These are phyloP conservation scores for Ceratobasidium sp. DNA, from an alignment of 1,284 basidiomycete genomes.

Conservation along the genomic window DNA sequence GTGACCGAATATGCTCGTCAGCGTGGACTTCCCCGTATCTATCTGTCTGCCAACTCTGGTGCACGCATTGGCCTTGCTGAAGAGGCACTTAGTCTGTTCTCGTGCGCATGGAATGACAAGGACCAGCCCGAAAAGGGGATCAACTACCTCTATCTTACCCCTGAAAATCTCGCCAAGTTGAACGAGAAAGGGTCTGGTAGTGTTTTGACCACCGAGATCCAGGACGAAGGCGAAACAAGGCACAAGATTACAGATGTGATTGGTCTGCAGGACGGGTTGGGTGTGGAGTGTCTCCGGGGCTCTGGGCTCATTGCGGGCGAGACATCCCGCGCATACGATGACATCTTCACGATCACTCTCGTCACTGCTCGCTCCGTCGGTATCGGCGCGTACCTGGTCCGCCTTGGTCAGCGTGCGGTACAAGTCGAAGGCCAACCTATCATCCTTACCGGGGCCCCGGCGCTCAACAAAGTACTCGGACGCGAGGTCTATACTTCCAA, in stretches of 20 bases:
- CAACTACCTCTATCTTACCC: constrained; percentile 94
- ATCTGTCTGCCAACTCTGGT: constrained; percentile 98
- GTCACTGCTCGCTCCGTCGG: constrained; percentile 99
- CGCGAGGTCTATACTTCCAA: constrained; percentile 99
- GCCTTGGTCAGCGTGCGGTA: constrained; percentile 96
- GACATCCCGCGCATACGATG: constrained; percentile 97
- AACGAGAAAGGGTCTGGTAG: constrained; percentile 80
- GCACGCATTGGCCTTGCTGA: constrained; percentile 96
- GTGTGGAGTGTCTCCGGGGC: constrained; percentile 95
- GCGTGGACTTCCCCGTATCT: constrained; percentile 90
- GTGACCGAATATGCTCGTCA: constrained; percentile 93
- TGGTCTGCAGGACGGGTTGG: constrained; percentile 95
- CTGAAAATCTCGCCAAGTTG: constrained; percentile 82
- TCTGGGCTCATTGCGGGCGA: constrained; percentile 99
- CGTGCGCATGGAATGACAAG: constrained; percentile 87
- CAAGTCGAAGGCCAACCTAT: constrained; percentile 99
- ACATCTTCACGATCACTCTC: constrained; percentile 99
- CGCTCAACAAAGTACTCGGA: constrained; percentile 98
- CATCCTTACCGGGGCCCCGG: constrained; percentile 96
- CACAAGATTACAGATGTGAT: constrained; percentile 98
- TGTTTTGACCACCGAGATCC: constrained; percentile 84
- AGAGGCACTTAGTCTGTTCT: constrained; percentile 89
- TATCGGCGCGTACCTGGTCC: constrained; percentile 98
- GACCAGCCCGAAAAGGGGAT: constrained; percentile 92
- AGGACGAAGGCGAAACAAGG: constrained; percentile 84